These are phyloP conservation scores for Limonomyces culmigenus DNA, from an alignment of 1,284 basidiomycete genomes.

Conservation along the genomic window DNA sequence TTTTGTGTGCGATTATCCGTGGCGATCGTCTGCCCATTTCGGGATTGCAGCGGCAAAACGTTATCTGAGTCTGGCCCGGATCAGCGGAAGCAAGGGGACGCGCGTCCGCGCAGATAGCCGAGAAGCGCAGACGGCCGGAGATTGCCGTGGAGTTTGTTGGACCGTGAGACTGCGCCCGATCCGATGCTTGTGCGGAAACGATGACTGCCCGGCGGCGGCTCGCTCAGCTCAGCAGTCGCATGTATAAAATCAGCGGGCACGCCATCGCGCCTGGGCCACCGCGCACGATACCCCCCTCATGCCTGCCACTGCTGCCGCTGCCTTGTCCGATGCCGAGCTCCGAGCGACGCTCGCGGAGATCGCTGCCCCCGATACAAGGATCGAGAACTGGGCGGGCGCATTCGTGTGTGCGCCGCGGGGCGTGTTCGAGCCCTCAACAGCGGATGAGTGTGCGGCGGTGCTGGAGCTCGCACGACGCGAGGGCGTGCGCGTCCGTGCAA, in stretches of 20 bases:
- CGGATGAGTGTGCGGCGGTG: constrained; percentile 59
- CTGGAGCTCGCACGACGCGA: constrained; percentile 75
- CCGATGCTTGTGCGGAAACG: no score
- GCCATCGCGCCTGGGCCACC: not conserved
- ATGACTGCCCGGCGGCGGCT: no score
- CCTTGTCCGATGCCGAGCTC: constrained; percentile 24
- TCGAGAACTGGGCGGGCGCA: constrained; percentile 59
- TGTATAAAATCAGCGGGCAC: not conserved
- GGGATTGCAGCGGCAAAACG: no score
- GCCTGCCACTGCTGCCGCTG: constrained; percentile 8
- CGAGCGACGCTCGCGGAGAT: constrained; percentile 32
- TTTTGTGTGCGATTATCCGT: no score
- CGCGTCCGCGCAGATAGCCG: no score
- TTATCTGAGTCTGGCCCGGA: no score
- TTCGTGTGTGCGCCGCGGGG: constrained; percentile 46
- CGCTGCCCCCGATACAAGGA: constrained; percentile 29
- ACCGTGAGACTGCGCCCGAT: no score
- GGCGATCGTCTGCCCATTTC: no score
- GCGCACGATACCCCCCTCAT: not conserved
- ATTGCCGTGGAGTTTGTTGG: no score
- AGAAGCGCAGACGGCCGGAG: no score
- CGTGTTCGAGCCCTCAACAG: constrained; percentile 66
- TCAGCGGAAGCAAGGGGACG: no score
- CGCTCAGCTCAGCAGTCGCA: not conserved
- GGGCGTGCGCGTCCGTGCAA: constrained; percentile 58